Evolutionary conservation across 768 basidiomycete genomes (phyloP), one percentile per base, ranked within the genome.

Genomic region (Serpula lacrymans): DNA sequence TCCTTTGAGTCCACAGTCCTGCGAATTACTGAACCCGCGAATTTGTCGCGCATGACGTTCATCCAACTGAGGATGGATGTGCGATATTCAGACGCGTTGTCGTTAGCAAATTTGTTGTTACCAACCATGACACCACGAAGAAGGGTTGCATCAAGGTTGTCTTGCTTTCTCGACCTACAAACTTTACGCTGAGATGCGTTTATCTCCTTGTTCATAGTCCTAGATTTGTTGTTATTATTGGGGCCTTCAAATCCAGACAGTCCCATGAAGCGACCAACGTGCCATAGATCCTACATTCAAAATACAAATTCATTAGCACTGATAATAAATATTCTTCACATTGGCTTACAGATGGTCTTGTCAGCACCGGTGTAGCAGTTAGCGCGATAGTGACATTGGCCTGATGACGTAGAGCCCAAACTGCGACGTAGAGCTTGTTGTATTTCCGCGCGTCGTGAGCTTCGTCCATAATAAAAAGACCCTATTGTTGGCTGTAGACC

Each of bases 11-110:
- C 17, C 0, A 52, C 20, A 2, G 34, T 48, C 0, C 8, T 13
- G 2, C n/a, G 29, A 13, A 52, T 42, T 2, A 52, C n/a, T 14
- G 37, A 11, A 0, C 9, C 10, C 0, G 35, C 37, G n/a, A 49
- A 49, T 0, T 26, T 10, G 7, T 52, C 34, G 1, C 45, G 7
- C n/a, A 52, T 49, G 5, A 12, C 18, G 6, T 7, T 17, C 27
- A 49, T 46, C 20, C 28, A 42, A n/a, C n/a, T n/a, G n/a, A n/a
- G n/a, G n/a, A n/a, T n/a, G n/a, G n/a, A n/a, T n/a, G n/a, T n/a
- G n/a, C n/a, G n/a, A n/a, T n/a, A n/a, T n/a, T n/a, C n/a, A n/a
- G n/a, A n/a, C n/a, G n/a, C n/a, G n/a, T n/a, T n/a, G n/a, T n/a
- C n/a, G n/a, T n/a, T n/a, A n/a, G n/a, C n/a, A n/a, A n/a, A n/a